Evolutionary conservation across 2,329 filamentous ascomycete species (phyloP), one percentile per base, ranked within the genome.

Genomic region (Aureobasidium melanogenum): DNA sequence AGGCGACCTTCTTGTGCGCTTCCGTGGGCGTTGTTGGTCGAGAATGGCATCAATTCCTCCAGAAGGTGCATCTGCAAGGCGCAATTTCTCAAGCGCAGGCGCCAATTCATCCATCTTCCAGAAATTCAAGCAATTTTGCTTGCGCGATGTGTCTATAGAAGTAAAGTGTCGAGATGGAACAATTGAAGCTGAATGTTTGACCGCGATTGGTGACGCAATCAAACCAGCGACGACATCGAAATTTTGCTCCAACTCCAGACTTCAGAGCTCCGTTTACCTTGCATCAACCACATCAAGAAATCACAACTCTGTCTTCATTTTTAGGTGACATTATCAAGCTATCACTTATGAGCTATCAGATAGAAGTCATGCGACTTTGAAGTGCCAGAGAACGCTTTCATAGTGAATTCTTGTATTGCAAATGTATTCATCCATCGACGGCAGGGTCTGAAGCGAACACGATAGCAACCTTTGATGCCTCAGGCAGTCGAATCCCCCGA

Each of bases 41-140:
- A 87, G 77, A 60, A 88, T 76, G 63, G 82, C 76, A 69, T 88
- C 85, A 64, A 88, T 84, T 36, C 61, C 52, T 44, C 7, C 46
- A 5, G 38, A 24, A 5, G 44, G 32, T 24, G 44, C 46, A 47
- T 59, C 39, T 10, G 39, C 19, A 1, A 62, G 44, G 17, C 30
- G 54, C 14, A 62, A 38, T n/a, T n/a, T 62, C 28, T 62, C 24
- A 14, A 62, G 24, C 22, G 54, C 38, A 41, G 54, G 52, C 24
- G 34, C 32, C 17, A 62, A 30, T 22, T 44, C 38, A 10, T 59
- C 61, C 61, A 62, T 62, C 24, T 36, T 59, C 14, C 15, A n/a
- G 54, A 5, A 24, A 56, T 38, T 28, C 7, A 22, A 12, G 4
- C 14, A 17, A n/a, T 8, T 5, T 34, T 30, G 39, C 22, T 39